These are phyloP conservation scores for Exserohilum turcica DNA, from an alignment of 2,329 filamentous ascomycete genomes.

Conservation along the genomic window DNA sequence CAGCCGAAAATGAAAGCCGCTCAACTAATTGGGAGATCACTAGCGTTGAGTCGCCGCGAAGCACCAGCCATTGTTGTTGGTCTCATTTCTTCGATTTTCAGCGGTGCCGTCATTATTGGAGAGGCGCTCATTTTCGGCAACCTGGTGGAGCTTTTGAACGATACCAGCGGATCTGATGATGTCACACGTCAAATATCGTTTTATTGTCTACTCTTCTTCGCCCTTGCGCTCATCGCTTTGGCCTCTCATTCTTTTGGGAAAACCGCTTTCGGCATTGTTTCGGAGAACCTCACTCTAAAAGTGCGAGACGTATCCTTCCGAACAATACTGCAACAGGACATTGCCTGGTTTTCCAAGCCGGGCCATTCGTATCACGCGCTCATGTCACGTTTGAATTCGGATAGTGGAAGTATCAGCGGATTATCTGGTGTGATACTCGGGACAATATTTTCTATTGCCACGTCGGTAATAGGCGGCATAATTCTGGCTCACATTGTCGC, in stretches of 20 bases:
- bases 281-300: conserved; percentile 52
- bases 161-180: conserved; percentile 22
- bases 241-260: conserved; percentile 52
- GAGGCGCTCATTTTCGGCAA: conserved; percentile 49
- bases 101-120: conserved; percentile 61
- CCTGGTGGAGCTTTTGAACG: conserved; percentile 39
- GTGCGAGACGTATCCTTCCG: conserved; percentile 55
- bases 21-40: conserved; percentile 31
- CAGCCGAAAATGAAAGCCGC: conserved; percentile 18
- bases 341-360: conserved; percentile 55
- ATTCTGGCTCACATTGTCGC: conserved; percentile 55
- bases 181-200: conserved; percentile 45
- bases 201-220: conserved; percentile 59
- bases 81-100: conserved; percentile 52
- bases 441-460: conserved; percentile 56
- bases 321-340: conserved; percentile 61
- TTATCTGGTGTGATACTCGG: conserved; percentile 57
- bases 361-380: conserved; percentile 52
- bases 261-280: conserved; percentile 56
- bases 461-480: conserved; percentile 55
- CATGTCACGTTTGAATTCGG: conserved; percentile 55
- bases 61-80: conserved; percentile 49
- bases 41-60: conserved; percentile 46
- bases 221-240: conserved; percentile 58
- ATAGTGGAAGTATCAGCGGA: conserved; percentile 55